Percentiles rank a stretch among this genome's conserved stretches.
These are phyloP conservation scores for Colletotrichum brevisporum DNA, from an alignment of 2,329 filamentous ascomycete genomes.

Conservation along the genomic window DNA sequence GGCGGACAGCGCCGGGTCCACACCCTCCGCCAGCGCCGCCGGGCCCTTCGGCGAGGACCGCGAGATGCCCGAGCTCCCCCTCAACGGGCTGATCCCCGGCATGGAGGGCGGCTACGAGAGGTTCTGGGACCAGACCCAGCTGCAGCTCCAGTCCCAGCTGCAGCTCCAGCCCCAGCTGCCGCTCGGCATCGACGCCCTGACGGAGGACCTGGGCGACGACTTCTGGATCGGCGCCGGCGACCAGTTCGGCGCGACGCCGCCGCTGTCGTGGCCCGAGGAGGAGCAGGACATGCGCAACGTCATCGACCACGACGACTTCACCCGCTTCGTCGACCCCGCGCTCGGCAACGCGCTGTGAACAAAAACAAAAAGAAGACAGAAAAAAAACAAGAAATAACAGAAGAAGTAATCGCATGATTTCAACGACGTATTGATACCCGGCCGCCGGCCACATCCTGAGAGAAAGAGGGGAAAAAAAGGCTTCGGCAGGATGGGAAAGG, in stretches of 20 bases:
- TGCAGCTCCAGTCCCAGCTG: neutral
- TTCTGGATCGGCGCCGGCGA: slow-evolving; percentile 52
- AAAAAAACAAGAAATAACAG: neutral
- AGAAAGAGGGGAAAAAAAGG: neutral
- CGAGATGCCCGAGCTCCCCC: slow-evolving; percentile 39
- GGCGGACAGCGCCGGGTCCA: slow-evolving; percentile 40
- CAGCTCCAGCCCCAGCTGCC: neutral
- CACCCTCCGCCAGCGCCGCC: slow-evolving; percentile 8
- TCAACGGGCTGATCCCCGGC: slow-evolving; percentile 35
- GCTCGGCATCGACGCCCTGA: neutral
- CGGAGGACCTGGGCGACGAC: slow-evolving; percentile 31
- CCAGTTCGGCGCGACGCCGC: slow-evolving; percentile 45
- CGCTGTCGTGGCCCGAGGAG: slow-evolving; percentile 58
- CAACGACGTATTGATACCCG: slow-evolving; percentile 39
- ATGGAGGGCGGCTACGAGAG: slow-evolving; percentile 17
- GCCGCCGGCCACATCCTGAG: slow-evolving; percentile 24
- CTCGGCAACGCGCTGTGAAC: slow-evolving; percentile 25
- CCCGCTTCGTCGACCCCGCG: slow-evolving; percentile 38
- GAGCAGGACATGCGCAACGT: slow-evolving; percentile 60
- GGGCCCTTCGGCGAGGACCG: slow-evolving; percentile 27
- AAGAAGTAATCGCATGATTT: slow-evolving; percentile 1
- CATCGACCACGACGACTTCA: slow-evolving; percentile 41
- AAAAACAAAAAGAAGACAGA: neutral
- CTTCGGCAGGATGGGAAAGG: slow-evolving; percentile 8
- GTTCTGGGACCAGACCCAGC: neutral